These are phyloP conservation scores for Penicillium sclerotigenum DNA, from an alignment of 2,329 filamentous ascomycete genomes.

Conservation along the genomic window DNA sequence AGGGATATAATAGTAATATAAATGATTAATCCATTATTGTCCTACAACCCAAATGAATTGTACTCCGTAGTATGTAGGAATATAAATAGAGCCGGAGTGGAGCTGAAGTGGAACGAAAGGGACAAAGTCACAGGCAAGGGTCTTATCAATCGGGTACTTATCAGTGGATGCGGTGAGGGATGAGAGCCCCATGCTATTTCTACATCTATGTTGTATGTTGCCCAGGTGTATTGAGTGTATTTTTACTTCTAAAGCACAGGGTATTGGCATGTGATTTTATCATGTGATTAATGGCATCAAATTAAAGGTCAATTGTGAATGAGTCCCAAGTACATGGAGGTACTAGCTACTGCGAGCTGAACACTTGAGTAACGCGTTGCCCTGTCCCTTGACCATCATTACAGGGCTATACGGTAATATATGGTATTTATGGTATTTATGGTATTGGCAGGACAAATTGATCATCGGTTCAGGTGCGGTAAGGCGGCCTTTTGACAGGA, in stretches of 20 bases:
- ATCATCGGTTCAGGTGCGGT: slow-evolving; percentile 5
- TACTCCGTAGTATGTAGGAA: background rate
- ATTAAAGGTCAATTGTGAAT: background rate
- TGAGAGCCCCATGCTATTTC: too few relatives aligned
- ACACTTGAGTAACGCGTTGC: background rate
- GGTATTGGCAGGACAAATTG: background rate
- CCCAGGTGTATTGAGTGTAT: background rate
- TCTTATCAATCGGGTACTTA: slow-evolving; percentile 5
- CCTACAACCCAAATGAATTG: background rate
- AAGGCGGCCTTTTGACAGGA: slow-evolving; percentile 8
- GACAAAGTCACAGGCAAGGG: background rate
- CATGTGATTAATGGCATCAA: background rate
- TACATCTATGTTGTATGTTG: background rate
- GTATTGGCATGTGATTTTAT: background rate
- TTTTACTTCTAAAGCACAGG: background rate
- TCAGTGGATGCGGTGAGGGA: slow-evolving; percentile 2
- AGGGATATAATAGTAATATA: background rate
- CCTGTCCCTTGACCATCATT: background rate
- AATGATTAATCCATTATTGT: background rate
- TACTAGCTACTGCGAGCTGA: background rate
- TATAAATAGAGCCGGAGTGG: background rate
- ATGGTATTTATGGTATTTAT: slow-evolving; percentile 4
- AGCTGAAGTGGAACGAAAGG: background rate
- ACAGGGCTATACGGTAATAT: slow-evolving; percentile 2
- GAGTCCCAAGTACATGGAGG: too few relatives aligned